Evolutionary conservation across 768 basidiomycete species (phyloP).

Genomic region (Pleurotus salmoneostramineus): DNA sequence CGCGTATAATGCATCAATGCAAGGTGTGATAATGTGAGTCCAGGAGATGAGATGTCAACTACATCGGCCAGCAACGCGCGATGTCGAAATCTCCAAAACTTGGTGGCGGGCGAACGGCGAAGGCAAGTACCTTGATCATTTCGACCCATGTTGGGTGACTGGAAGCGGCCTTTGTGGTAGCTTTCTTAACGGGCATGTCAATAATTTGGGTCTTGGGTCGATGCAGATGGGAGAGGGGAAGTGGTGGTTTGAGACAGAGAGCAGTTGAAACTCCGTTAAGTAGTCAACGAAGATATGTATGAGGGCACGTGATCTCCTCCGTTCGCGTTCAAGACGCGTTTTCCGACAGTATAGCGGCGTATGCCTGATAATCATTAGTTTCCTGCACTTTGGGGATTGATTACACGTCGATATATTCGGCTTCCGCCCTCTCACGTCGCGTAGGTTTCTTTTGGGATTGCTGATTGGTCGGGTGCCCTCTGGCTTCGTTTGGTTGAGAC

Average conservation of each 20-base stretch:
- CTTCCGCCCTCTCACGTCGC: no score
- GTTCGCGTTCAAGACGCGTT: no score
- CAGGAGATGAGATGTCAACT: not conserved
- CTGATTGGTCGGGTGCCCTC: no score
- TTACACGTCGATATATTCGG: no score
- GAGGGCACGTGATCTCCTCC: not conserved
- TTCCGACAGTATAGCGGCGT: no score
- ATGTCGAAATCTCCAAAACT: no score
- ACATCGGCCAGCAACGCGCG: no score
- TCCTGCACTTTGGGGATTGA: not conserved
- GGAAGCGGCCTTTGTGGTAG: slow-evolving; percentile 35
- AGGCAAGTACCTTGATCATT: slow-evolving; percentile 68
- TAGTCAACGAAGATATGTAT: slow-evolving; percentile 7
- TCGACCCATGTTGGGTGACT: slow-evolving; percentile 64
- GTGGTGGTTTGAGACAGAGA: slow-evolving; percentile 44
- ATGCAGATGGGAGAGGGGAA: slow-evolving; percentile 22
- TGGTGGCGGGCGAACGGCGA: no score
- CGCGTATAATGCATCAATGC: no score
- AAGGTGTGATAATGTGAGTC: no score
- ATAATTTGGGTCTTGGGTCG: slow-evolving; percentile 12
- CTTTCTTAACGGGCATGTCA: slow-evolving; percentile 30
- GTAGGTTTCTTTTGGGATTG: no score
- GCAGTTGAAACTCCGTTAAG: slow-evolving; percentile 32
- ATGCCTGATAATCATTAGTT: not conserved
- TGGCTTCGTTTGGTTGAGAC: no score